Evolutionary conservation across 306 rosid genomes (phyloP), one percentile per base, ranked within the genome.

Genomic region (Echinosophora koreensis): DNA sequence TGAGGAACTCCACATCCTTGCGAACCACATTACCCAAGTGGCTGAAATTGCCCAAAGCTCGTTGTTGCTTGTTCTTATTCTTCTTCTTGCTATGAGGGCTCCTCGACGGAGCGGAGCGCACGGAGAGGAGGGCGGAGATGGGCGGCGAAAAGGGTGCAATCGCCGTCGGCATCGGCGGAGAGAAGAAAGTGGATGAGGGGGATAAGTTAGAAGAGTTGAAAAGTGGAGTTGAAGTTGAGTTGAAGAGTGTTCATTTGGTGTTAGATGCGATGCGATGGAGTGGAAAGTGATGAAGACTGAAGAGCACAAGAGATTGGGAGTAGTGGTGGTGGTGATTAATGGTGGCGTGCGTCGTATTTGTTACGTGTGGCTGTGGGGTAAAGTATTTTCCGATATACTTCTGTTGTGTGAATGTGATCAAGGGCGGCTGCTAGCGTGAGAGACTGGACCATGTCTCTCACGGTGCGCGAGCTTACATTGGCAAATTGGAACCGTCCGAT

Each of bases 1-100:
- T 90, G 64, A 92, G 39, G 80, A 90, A 90, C 52, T 92, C 92
- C 81, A 87, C 69, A 60, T 95, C 97, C 84, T 90, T 92, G 47
- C 92, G 60, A 71, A 92, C 86, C 74, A 80, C 93, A 56, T 84
- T 69, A 16, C 80, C 83, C 0, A 94, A 82, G 74, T 90, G 96
- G 41, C 90, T 71, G 77, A 92, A 92, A 81, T 89, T 86, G 11
- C 97, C 93, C 8, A 81, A 30, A 8, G 80, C 88, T 73, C 84
- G 82, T 15, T 55, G 84, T 16, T 55, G 84, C 77, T 80, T 77
- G 55, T 68, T 71, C 49, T 55, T 41, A 14, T 30, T 28, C 69
- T 28, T 27, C 61, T 81, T 54, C 49, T 76, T 51, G 38, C 22
- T 47, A 39, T 77, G 84, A 7, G 15, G 69, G 32, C 55, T 81